phyloP scores from a whole-genome alignment of 2,329 filamentous ascomycete genomes.

The Claviceps monticola region DNA sequence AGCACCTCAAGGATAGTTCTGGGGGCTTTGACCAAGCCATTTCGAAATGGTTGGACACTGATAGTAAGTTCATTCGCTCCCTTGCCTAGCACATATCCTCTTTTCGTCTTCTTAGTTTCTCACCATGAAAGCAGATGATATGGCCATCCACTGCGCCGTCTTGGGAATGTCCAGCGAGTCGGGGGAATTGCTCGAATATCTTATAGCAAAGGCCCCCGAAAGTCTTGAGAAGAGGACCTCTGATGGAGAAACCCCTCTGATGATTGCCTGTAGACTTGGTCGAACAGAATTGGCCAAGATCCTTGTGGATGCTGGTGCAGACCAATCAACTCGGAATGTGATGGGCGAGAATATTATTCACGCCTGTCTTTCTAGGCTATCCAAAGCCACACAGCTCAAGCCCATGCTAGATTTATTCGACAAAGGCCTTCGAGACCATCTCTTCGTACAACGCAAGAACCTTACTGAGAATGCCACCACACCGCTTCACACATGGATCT shows the following conservation, averaged over 20 bases:
- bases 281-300: slow-evolving; percentile 41
- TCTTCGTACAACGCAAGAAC: slow-evolving; percentile 45
- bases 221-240: slow-evolving; percentile 48
- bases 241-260: slow-evolving; percentile 50
- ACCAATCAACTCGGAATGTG: slow-evolving; percentile 50
- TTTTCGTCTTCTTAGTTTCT: slow-evolving; percentile 5
- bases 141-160: slow-evolving; percentile 54
- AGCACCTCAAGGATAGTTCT: slow-evolving; percentile 42
- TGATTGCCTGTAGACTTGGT: slow-evolving; percentile 47
- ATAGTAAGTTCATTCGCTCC: slow-evolving; percentile 32
- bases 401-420: slow-evolving; percentile 45
- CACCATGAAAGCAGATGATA: slow-evolving; percentile 31
- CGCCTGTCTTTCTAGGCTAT: slow-evolving; percentile 25
- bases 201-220: slow-evolving; percentile 47
- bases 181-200: slow-evolving; percentile 46
- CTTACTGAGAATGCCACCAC: slow-evolving; percentile 40
- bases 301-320: slow-evolving; percentile 53
- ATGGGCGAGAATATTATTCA: slow-evolving; percentile 57
- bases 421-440: slow-evolving; percentile 35
- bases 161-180: slow-evolving; percentile 29
- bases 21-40: slow-evolving; percentile 52
- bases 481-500: slow-evolving; percentile 50
- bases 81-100: neutral
- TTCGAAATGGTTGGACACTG: slow-evolving; percentile 44
- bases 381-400: slow-evolving; percentile 23